Percentiles rank a stretch among this genome's conserved stretches.
Conservation (phyloP, 106 monocot genomes). For the Dioscorea dumetorum region DNA sequence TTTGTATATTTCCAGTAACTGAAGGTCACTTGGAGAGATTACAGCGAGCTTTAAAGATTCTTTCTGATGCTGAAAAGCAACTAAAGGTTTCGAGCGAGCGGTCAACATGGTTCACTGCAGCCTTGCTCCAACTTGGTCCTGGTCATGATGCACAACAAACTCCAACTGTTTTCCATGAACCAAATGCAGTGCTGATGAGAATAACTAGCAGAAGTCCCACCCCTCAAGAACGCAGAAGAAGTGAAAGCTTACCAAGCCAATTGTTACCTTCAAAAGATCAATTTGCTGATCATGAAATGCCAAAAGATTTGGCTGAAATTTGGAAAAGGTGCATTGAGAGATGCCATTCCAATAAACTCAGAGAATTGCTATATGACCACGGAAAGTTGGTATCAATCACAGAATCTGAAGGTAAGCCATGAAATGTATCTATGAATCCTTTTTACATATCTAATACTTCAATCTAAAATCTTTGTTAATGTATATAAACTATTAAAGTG, state of each 20-base stretch:
- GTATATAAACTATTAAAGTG: too few relatives aligned
- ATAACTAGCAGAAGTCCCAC: slow-evolving; percentile 16
- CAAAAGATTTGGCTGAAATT: slow-evolving; percentile 43
- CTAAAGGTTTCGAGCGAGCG: slow-evolving; percentile 72
- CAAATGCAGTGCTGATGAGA: slow-evolving; percentile 18
- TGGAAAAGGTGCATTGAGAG: slow-evolving; percentile 80
- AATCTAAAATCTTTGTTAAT: background rate
- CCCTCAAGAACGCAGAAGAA: slow-evolving; percentile 9
- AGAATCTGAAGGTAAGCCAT: slow-evolving; percentile 48
- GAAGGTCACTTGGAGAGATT: slow-evolving; percentile 68
- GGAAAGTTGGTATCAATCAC: slow-evolving; percentile 69
- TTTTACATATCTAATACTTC: background rate
- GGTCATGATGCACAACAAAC: slow-evolving; percentile 30
- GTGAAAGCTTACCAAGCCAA: slow-evolving; percentile 2
- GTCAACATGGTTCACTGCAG: slow-evolving; percentile 85
- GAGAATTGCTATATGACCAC: slow-evolving; percentile 41
- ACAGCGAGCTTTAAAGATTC: slow-evolving; percentile 74
- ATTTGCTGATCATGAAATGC: slow-evolving; percentile 7
- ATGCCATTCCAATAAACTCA: slow-evolving; percentile 67
- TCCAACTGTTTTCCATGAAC: slow-evolving; percentile 21
- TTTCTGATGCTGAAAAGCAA: slow-evolving; percentile 92
- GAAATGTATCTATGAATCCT: background rate
- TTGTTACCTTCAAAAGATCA: slow-evolving; percentile 7
- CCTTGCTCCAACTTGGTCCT: slow-evolving; percentile 75
- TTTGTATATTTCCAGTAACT: slow-evolving; percentile 40